Conservation (phyloP, 2,329 filamentous ascomycete species). For the Penicillium glabrum region DNA sequence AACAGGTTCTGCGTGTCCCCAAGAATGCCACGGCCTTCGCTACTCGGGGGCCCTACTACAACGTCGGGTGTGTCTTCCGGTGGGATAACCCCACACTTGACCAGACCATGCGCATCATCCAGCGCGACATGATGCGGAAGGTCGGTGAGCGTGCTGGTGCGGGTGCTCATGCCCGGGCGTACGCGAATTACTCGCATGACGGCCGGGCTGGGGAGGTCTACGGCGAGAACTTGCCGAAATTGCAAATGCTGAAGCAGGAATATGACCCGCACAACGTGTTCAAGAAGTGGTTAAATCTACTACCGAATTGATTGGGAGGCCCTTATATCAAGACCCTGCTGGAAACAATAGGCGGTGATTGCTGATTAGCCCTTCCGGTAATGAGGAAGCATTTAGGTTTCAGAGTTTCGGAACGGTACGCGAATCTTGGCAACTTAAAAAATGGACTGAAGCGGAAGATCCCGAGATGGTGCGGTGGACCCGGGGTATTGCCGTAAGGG, state of each 20-base stretch:
- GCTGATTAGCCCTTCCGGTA: too few relatives aligned
- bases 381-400: too few relatives aligned
- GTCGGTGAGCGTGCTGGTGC: neutral
- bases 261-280: constrained; percentile 7
- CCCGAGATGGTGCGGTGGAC: too few relatives aligned
- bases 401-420: too few relatives aligned
- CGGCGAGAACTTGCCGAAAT: neutral
- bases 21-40: neutral
- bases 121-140: neutral
- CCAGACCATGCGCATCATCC: neutral
- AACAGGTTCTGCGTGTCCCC: neutral
- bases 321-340: too few relatives aligned
- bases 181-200: neutral
- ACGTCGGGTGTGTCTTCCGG: neutral
- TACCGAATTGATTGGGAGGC: too few relatives aligned
- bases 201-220: neutral
- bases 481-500: too few relatives aligned
- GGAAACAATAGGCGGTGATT: too few relatives aligned
- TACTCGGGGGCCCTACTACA: neutral
- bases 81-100: neutral
- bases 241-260: neutral
- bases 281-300: neutral
- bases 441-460: too few relatives aligned
- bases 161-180: neutral
- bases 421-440: too few relatives aligned